Conservation (phyloP, 768 basidiomycete species). For the Boletellus ananiceps region DNA sequence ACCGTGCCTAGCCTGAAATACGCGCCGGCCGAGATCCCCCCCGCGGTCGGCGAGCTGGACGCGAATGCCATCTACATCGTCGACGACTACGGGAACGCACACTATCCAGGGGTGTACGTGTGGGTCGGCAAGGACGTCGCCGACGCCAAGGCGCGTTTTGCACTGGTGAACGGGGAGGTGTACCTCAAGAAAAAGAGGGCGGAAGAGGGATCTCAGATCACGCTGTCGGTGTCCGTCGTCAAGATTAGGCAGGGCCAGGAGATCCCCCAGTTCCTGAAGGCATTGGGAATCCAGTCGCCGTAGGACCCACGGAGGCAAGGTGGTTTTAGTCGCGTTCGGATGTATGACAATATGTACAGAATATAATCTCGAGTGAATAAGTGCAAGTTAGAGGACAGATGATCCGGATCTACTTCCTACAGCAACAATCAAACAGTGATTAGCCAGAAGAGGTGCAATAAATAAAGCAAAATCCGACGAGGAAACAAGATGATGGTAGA, state of each 20-base stretch:
- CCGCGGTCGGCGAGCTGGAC: slow-evolving; percentile 34
- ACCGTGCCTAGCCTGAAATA: slow-evolving; percentile 38
- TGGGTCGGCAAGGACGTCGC: slow-evolving; percentile 55
- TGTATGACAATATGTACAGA: not conserved
- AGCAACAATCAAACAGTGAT: not conserved
- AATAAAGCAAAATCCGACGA: not conserved
- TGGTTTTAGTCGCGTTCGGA: not conserved
- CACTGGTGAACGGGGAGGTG: slow-evolving; percentile 51
- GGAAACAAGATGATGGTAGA: not conserved
- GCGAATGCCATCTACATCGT: slow-evolving; percentile 51
- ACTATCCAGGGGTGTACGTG: slow-evolving; percentile 45
- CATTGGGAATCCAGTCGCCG: not conserved
- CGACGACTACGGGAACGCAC: slow-evolving; percentile 35
- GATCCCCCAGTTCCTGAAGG: slow-evolving; percentile 40
- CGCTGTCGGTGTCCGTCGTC: slow-evolving; percentile 15
- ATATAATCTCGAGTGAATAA: too few relatives aligned
- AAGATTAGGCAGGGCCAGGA: slow-evolving; percentile 41
- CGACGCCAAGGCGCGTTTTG: slow-evolving; percentile 43
- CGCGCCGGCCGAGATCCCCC: slow-evolving; percentile 26
- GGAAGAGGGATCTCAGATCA: slow-evolving; percentile 12
- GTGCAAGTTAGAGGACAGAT: too few relatives aligned
- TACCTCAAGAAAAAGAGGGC: slow-evolving; percentile 42
- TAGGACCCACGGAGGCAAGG: not conserved
- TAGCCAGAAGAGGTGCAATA: not conserved
- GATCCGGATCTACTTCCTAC: too few relatives aligned